Conservation (phyloP, 2,329 filamentous ascomycete species). For the Alternaria sp. region DNA sequence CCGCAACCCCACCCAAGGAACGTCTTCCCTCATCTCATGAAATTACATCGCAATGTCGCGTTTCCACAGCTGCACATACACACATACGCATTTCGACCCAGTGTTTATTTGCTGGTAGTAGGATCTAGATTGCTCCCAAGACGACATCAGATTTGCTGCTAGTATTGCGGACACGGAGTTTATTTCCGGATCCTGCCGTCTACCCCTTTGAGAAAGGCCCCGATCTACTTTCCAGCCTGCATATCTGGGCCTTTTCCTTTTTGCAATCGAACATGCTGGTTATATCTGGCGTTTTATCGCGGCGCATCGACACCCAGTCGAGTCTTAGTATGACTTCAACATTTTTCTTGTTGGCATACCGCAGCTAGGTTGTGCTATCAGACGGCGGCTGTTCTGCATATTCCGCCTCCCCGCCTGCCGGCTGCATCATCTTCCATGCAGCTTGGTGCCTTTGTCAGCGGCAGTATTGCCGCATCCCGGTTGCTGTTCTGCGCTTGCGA, state of each 20-base stretch:
- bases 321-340: slow-evolving; percentile 10
- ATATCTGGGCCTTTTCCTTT: slow-evolving; percentile 7
- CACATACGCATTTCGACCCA: slow-evolving; percentile 17
- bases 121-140: background rate
- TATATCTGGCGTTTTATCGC: slow-evolving; percentile 16
- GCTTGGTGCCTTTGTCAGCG: slow-evolving; percentile 7
- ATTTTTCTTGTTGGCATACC: slow-evolving; percentile 4
- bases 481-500: slow-evolving; percentile 9
- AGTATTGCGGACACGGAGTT: background rate
- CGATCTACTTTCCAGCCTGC: slow-evolving; percentile 7
- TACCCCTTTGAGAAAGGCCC: slow-evolving; percentile 4
- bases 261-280: slow-evolving; percentile 7
- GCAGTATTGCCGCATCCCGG: background rate
- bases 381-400: slow-evolving; percentile 8
- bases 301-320: slow-evolving; percentile 11
- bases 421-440: slow-evolving; percentile 2
- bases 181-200: slow-evolving; percentile 8
- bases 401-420: slow-evolving; percentile 17
- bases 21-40: slow-evolving; percentile 42
- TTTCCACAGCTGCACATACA: slow-evolving; percentile 20
- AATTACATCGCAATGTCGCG: slow-evolving; percentile 42
- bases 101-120: slow-evolving; percentile 12
- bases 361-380: slow-evolving; percentile 4
- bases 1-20: slow-evolving; percentile 30
- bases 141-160: background rate